Evolutionary conservation across 352 stramenopile species (phyloP).

Genomic region (Ophiocytium majus): DNA sequence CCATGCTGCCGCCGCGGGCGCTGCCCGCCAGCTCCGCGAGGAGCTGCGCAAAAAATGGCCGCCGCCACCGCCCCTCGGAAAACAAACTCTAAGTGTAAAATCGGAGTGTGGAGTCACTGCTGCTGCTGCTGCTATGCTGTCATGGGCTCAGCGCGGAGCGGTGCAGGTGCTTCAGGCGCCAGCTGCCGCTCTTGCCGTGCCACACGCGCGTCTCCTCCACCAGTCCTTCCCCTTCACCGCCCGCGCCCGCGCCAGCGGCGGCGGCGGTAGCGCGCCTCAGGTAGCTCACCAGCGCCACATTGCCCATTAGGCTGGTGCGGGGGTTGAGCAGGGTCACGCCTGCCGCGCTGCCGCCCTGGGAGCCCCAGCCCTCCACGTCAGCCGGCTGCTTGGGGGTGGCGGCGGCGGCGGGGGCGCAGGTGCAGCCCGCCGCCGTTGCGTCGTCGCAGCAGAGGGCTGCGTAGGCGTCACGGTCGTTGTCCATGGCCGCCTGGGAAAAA

Average conservation of each 20-base stretch:
- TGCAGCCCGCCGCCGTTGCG: not conserved
- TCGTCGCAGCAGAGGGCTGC: not conserved
- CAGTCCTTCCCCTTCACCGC: not conserved
- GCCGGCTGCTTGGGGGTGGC: not conserved
- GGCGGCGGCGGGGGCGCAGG: not conserved
- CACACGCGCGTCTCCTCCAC: conserved; percentile 54
- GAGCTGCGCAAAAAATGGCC: too few relatives aligned
- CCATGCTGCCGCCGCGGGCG: too few relatives aligned
- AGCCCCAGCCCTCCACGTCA: not conserved
- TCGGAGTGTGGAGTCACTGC: too few relatives aligned
- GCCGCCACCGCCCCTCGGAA: too few relatives aligned
- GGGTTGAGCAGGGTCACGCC: not conserved
- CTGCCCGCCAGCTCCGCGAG: too few relatives aligned
- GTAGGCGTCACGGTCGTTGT: not conserved
- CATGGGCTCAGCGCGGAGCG: too few relatives aligned
- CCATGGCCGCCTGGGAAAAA: not conserved
- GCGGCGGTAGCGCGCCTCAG: conserved; percentile 20
- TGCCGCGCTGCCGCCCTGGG: not conserved
- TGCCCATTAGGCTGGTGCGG: conserved; percentile 25
- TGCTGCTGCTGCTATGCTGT: too few relatives aligned
- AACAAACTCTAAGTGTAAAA: too few relatives aligned
- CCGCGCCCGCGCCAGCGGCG: not conserved
- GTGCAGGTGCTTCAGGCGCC: conserved; percentile 49
- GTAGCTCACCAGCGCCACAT: conserved; percentile 23
- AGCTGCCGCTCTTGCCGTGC: conserved; percentile 31